Evolutionary conservation across 192 early-diverging fungal genomes (phyloP), one percentile per base, ranked within the genome.

Genomic region (Gryganskiella cystojenkinii): DNA sequence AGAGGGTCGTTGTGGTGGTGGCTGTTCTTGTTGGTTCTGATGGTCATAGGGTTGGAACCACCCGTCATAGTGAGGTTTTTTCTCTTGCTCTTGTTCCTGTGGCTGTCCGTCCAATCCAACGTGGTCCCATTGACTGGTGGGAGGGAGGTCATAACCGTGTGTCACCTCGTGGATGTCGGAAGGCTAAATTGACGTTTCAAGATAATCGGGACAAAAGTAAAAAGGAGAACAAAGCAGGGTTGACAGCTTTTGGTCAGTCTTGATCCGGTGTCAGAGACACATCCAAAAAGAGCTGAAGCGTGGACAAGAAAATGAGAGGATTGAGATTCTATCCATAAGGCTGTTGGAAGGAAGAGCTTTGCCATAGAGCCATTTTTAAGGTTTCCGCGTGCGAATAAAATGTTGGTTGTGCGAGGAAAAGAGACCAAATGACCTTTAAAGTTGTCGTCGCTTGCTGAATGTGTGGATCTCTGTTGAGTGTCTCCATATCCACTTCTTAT

Each of bases 121-220:
- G 53, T 81, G 82, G 57, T 88, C 87, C 85, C 85, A 88, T 25
- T 85, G 83, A 28, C 87, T 70, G 22, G 51, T 51, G 15, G 76
- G 69, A 14, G 68, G 79, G 45, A 74, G 60, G 22, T 67, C 71
- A 44, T 81, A 81, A 15, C 62, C 71, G 53, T 81, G 79, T 5
- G 37, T 46, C 14, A 74, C 67, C 28, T 69, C 70, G 25, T 72
- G 66, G 10, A 69, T 62, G 63, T 71, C 70, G 13, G 67, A 67
- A 10, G 66, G 67, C 70, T 72, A 59, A 51, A 24, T 40, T 40
- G 37, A 9, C 37, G 37, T 40, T 40, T 40, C 13, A 27, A 44
- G 5, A 53, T 7, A 19, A 28, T 54, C 34, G n/a, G 59, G n/a
- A 52, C 20, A 9, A 64, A 42, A 25, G 34, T 27, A 10, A 62